Conservation (phyloP, 805 yeast species). For the Schwanniomyces vanrijiae region DNA sequence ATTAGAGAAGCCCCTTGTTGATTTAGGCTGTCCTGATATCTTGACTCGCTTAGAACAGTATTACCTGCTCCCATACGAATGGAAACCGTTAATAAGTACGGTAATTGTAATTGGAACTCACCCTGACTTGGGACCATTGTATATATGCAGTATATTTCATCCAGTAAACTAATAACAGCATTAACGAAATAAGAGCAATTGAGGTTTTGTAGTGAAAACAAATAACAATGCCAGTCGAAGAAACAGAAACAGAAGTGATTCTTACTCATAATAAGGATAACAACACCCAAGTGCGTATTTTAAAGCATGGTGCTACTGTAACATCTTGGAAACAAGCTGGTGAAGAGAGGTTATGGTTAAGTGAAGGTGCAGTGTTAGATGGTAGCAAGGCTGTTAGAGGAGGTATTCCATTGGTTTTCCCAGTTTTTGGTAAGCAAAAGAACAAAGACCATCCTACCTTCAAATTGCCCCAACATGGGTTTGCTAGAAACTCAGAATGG, state of each 20-base stretch:
- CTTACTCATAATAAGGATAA: constrained; percentile 55
- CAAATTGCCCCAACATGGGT: constrained; percentile 91
- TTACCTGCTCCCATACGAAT: too few species aligned
- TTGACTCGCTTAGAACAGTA: too few species aligned
- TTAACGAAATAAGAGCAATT: background rate
- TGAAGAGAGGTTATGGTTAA: constrained; percentile 81
- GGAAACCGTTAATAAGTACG: too few species aligned
- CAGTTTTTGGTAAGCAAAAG: constrained; percentile 77
- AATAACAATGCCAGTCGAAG: constrained; percentile 60
- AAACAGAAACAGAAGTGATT: constrained; percentile 60
- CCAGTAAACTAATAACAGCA: background rate
- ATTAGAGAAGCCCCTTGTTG: too few species aligned
- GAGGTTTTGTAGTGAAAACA: background rate
- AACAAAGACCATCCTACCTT: constrained; percentile 54
- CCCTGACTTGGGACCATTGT: too few species aligned
- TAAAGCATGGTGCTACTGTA: constrained; percentile 88
- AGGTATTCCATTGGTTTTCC: constrained; percentile 95
- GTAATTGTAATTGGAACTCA: too few species aligned
- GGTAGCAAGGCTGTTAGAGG: constrained; percentile 96
- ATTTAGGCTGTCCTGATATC: too few species aligned
- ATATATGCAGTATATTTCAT: background rate
- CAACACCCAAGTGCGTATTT: constrained; percentile 60
- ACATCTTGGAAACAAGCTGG: constrained; percentile 74
- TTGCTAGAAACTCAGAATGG: constrained; percentile 90
- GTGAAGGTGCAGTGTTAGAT: constrained; percentile 77